phyloP scores from a whole-genome alignment of 1,284 basidiomycete species.

The Sporisorium scitamineum region DNA sequence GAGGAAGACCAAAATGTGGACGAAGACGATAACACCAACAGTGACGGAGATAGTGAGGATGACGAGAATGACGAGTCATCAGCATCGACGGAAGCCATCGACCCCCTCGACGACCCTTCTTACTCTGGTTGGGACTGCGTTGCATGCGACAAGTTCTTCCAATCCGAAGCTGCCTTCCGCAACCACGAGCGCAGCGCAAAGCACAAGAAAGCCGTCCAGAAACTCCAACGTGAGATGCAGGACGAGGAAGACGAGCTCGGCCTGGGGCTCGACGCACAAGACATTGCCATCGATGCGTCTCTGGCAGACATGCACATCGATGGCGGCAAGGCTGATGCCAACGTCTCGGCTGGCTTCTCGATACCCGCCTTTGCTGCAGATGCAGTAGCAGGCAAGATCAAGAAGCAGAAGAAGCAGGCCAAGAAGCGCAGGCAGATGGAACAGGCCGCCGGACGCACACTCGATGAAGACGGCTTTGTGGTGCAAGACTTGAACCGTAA shows the following conservation, averaged over 20 bases:
- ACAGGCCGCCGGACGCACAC: constrained; percentile 29
- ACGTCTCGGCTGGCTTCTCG: constrained; percentile 45
- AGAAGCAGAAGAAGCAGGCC: constrained; percentile 61
- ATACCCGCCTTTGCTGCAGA: constrained; percentile 34
- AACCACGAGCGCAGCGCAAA: constrained; percentile 97
- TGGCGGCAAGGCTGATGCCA: constrained; percentile 10
- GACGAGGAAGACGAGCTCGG: constrained; percentile 80
- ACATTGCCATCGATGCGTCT: constrained; percentile 31
- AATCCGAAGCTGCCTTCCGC: constrained; percentile 91
- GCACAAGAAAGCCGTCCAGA: constrained; percentile 77
- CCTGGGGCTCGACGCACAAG: constrained; percentile 36
- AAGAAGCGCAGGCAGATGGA: constrained; percentile 54
- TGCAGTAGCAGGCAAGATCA: constrained; percentile 35
- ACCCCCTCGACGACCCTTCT: constrained; percentile 14
- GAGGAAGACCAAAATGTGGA: constrained; percentile 26
- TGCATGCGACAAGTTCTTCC: constrained; percentile 91
- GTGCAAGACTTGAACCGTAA: constrained; percentile 48
- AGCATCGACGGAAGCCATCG: constrained; percentile 10
- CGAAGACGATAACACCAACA: constrained; percentile 12
- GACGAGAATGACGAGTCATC: constrained; percentile 14
- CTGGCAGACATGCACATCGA: constrained; percentile 38
- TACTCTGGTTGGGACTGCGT: constrained; percentile 84
- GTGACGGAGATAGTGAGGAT: constrained; percentile 24
- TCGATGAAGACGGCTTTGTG: constrained; percentile 48
- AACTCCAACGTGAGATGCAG: constrained; percentile 79